Evolutionary conservation across 495 filamentous ascomycete species (phyloP), one percentile per base, ranked within the genome.

Genomic region (Penicillium robsamsonii): DNA sequence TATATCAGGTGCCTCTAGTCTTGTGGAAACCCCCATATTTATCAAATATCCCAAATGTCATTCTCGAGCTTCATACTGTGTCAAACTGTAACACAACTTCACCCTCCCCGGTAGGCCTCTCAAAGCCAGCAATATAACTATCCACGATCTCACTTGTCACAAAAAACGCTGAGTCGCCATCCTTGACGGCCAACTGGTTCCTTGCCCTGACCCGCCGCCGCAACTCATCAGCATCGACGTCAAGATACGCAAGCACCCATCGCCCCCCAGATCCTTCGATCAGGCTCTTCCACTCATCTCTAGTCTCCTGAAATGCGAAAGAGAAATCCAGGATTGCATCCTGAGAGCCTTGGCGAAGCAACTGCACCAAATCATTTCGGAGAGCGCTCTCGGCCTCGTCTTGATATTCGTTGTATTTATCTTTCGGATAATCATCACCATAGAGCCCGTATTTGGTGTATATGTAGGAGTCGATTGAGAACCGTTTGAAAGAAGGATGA

Each of bases 401-500:
- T 49, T 64, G 65, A 53, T 73, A 74, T 4, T 61, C 37, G 8
- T 29, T 42, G 56, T 72, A 74, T 52, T 65, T 62, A 30, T 71
- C 64, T 9, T 56, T 47, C 0, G 70, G 57, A 30, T 73, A 75
- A 49, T 75, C 68, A 9, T 65, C 53, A 12, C 49, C 56, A 44
- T 67, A 75, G n/a, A 77, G 57, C 1, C 70, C 71, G 25, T 74
- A 65, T 17, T 69, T 57, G 9, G 51, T 62, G 37, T 67, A 64
- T 17, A 77, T 41, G 31, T 63, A 64, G n/a, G 41, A 51, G 42
- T 74, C 73, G 17, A 68, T 58, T 0, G 69, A 74, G 0, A 82
- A 0, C 75, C 74, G 42, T 82, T 76, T 64, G 84, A 85, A 10
- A 83, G 88, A 70, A 84, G 83, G 83, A 67, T 89, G 7, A 79